phyloP scores from a whole-genome alignment of 441 rosid genomes.

The Lepidium campestre region DNA sequence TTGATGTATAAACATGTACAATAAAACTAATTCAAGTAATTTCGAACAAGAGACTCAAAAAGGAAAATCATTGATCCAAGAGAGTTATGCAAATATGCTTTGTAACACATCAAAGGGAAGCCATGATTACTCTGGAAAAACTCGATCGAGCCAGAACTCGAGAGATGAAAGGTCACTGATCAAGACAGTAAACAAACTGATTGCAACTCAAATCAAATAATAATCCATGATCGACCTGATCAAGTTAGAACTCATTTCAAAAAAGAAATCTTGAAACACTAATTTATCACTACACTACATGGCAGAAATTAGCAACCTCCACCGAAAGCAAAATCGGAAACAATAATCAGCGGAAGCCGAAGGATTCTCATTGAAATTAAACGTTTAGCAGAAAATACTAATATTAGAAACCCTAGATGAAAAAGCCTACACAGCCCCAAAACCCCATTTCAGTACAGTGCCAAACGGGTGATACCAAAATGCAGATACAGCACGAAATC shows the following conservation, averaged over 20 bases:
- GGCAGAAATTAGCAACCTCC: neutral
- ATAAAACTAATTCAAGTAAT: neutral
- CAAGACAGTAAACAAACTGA: neutral
- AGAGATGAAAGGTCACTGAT: too few relatives aligned
- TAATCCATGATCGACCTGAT: neutral
- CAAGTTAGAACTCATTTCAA: neutral
- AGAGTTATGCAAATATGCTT: neutral
- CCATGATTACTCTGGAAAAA: neutral
- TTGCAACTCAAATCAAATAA: neutral
- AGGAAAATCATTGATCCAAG: neutral
- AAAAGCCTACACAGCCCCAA: neutral
- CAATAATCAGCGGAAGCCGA: neutral
- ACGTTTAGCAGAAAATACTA: neutral
- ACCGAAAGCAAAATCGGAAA: neutral
- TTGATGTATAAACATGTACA: conserved; percentile 1
- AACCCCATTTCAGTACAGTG: conserved; percentile 17
- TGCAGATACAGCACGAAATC: conserved; percentile 5
- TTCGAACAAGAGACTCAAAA: conserved; percentile 7
- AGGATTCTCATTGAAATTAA: neutral
- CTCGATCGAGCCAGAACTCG: neutral
- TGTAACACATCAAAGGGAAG: neutral
- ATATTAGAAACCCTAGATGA: conserved; percentile 17
- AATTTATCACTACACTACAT: neutral
- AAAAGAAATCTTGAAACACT: neutral
- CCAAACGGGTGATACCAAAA: conserved; percentile 23